Evolutionary conservation across 2,329 filamentous ascomycete genomes (phyloP).

Genomic region (Aspergillus udagawae): DNA sequence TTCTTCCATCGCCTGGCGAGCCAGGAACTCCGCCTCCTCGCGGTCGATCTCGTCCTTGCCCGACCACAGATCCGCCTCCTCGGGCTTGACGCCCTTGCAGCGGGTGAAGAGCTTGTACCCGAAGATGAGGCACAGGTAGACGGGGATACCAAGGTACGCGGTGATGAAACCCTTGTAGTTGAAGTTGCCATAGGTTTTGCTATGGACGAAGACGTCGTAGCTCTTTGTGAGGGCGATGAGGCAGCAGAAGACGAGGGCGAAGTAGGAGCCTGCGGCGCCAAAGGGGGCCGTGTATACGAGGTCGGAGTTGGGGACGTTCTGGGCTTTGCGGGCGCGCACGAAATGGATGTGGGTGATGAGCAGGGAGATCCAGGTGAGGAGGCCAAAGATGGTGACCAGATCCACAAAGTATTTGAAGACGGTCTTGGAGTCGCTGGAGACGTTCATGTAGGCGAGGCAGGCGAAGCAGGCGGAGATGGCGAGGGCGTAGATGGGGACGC

Average conservation of each 20-base stretch:
- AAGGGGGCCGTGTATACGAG: slow-evolving; percentile 67
- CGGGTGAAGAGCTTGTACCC: slow-evolving; percentile 61
- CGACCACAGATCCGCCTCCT: slow-evolving; percentile 64
- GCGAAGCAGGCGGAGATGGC: slow-evolving; percentile 58
- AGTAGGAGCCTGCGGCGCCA: slow-evolving; percentile 65
- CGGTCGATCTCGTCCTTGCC: slow-evolving; percentile 71
- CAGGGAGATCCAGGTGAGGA: slow-evolving; percentile 65
- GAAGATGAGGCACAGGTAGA: slow-evolving; percentile 66
- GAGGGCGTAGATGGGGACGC: slow-evolving; percentile 67
- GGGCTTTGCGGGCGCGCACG: slow-evolving; percentile 58
- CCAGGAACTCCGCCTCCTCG: slow-evolving; percentile 67
- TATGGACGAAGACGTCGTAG: slow-evolving; percentile 64
- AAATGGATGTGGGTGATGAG: slow-evolving; percentile 66
- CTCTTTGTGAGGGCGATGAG: slow-evolving; percentile 79
- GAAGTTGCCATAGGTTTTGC: slow-evolving; percentile 51
- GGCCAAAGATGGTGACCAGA: slow-evolving; percentile 63
- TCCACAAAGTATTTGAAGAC: slow-evolving; percentile 66
- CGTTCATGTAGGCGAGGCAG: slow-evolving; percentile 66
- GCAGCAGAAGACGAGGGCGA: slow-evolving; percentile 65
- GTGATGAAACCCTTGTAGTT: slow-evolving; percentile 75
- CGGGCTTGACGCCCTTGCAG: slow-evolving; percentile 53
- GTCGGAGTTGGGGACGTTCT: slow-evolving; percentile 52
- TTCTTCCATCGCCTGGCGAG: slow-evolving; percentile 44
- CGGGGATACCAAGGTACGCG: slow-evolving; percentile 70
- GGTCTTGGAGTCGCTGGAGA: slow-evolving; percentile 51